These are phyloP conservation scores for Rhodotorula kratochvilovae DNA, from an alignment of 768 basidiomycete species.

Conservation along the genomic window DNA sequence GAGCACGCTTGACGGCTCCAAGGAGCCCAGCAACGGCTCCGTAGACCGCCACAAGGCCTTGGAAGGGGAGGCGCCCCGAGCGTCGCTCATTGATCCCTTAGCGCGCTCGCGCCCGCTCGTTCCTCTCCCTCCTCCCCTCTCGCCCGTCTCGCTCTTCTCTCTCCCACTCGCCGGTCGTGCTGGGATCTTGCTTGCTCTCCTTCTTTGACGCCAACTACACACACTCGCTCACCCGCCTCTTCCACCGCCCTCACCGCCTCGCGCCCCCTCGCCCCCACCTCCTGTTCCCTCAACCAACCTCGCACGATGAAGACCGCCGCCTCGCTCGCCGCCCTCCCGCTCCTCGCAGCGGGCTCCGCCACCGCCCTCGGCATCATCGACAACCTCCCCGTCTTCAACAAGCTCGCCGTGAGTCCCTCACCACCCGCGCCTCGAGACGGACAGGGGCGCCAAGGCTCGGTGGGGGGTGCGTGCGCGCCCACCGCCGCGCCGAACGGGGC, in stretches of 20 bases:
- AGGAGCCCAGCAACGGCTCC: no score
- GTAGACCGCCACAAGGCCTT: no score
- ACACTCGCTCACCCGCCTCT: neutral
- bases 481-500: no score
- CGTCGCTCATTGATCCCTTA: neutral
- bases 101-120: neutral
- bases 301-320: constrained; percentile 1
- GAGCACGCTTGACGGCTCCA: no score
- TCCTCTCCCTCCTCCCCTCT: neutral
- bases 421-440: no score
- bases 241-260: no score
- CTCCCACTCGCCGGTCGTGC: neutral
- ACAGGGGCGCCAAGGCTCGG: neutral
- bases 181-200: neutral
- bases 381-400: constrained; percentile 8
- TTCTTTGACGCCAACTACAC: no score
- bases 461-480: no score
- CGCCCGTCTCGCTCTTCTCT: neutral
- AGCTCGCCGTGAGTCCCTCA: constrained; percentile 14
- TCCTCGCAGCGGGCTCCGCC: neutral
- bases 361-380: constrained; percentile 19
- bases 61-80: no score
- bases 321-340: constrained; percentile 1
- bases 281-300: neutral
- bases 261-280: neutral